Base-by-base conservation (phyloP, 371 early-diverging fungal genomes). In the Mortierella sp. region DNA sequence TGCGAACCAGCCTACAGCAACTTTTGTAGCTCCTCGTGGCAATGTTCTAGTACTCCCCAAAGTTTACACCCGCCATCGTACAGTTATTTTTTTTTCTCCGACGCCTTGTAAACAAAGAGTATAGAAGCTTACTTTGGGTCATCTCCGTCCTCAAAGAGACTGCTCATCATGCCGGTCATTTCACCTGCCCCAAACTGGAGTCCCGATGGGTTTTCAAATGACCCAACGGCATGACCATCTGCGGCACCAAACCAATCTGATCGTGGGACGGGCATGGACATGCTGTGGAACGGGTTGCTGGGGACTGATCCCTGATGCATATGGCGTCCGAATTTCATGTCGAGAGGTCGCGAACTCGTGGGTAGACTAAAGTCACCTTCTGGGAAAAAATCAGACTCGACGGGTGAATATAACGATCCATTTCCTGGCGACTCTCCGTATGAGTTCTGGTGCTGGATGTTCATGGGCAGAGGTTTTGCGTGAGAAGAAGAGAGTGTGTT, bases 201-300 rank as follows among this genome's bases (percentile, higher is more conserved):
- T 12, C 76, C 81, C 11, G 76, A 62, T 9, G 70, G 76, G 64
- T 75, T 81, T 61, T 81, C 81, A 52, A 69, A 81, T 1, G 81
- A 81, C 0, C 81, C 81, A 16, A 81, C 72, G 12, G 66, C 57
- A 66, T 81, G 81, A 28, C 81, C 76, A 45, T 81, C 81, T 5
- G 81, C 43, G n/a, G 79, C 70, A 10, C 81, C 81, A 47, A 81
- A 81, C 81, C 81, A 81, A 63, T 81, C 76, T 26, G 81, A 81
- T 14, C 81, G 64, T 9, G 65, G 81, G 22, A 75, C 81, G 14
- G 81, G 81, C 81, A 81, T 81, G 22, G 81, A 81, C 81, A 81
- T 81, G 70, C 76, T 75, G 57, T 81, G 76, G 49, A 75, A 75
- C 8, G 74, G 74, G 47, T 78, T 73, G 45, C 51, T 63, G 11